Evolutionary conservation across 306 rosid genomes (phyloP), one percentile per base, ranked within the genome.

Genomic region (Prosopis cineraria): DNA sequence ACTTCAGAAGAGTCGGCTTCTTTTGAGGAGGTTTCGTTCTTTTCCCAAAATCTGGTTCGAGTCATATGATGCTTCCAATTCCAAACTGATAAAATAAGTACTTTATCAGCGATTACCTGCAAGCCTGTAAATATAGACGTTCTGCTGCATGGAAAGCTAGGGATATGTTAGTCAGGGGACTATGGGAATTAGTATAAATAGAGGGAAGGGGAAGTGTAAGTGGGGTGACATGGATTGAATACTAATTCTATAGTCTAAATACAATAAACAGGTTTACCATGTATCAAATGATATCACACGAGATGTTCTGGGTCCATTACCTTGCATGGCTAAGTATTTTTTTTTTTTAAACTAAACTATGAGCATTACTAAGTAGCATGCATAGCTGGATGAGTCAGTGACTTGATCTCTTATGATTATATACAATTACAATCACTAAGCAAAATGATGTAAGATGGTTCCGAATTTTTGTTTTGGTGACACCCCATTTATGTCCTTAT

Each of bases 11-110:
- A 85, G 69, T 86, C 87, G 56, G 94, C 84, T 86, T 87, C 99
- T 73, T 93, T 96, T 80, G 93, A 96, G 70, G 89, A 93, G 98
- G 99, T 96, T 73, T 45, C 82, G 40, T 83, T 79, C 64, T 58
- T 5, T 55, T 44, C 65, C 70, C 58, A 45, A 71, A 74, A 56
- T 55, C 59, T 55, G 65, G 62, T 62, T 79, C 67, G 33, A 53
- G 53, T 12, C 44, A 68, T n/a, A 33, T 48, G 55, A 71, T 60
- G 66, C 74, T 78, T 74, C 58, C 43, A 20, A 41, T 78, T 74
- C 58, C 43, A 20, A 41, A 37, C 72, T 79, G 79, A 52, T 55
- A 44, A 31, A 73, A 59, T 60, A 50, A 27, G 68, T 36, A 45
- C 24, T 53, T 55, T 64, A 47, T 48, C 40, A 41, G 72, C 0